These are phyloP conservation scores for Aspergillus sp. DNA, from an alignment of 2,329 filamentous ascomycete species.

Conservation along the genomic window DNA sequence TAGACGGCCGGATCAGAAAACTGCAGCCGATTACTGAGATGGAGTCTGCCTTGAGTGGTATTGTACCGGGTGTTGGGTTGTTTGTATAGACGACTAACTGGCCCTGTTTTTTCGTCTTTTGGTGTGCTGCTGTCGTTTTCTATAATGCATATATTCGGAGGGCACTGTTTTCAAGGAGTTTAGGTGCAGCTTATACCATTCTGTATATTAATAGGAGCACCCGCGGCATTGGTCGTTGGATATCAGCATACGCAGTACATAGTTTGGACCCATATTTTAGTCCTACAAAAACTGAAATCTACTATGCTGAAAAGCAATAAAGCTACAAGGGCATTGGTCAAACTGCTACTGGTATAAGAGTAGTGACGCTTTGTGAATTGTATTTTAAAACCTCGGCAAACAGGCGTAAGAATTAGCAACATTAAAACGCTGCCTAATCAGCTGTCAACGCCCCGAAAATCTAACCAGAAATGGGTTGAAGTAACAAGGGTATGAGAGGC, in stretches of 20 bases:
- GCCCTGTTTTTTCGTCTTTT: background rate
- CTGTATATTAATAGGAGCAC: background rate
- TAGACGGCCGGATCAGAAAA: conserved; percentile 35
- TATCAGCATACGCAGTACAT: background rate
- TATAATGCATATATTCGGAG: conserved; percentile 1
- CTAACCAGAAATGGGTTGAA: background rate
- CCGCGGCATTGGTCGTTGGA: background rate
- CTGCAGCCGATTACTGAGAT: conserved; percentile 33
- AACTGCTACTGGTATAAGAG: background rate
- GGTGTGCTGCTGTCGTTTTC: background rate
- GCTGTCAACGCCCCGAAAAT: background rate
- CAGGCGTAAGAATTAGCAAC: background rate
- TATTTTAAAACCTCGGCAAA: background rate
- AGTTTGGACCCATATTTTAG: background rate
- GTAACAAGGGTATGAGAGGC: background rate
- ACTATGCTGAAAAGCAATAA: background rate
- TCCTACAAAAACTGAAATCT: background rate
- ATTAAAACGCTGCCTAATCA: background rate
- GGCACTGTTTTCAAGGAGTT: background rate
- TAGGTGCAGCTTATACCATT: background rate
- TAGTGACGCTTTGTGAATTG: background rate
- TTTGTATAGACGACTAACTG: conserved; percentile 14
- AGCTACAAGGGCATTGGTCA: background rate
- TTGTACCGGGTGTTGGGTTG: conserved; percentile 31
- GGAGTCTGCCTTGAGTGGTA: conserved; percentile 27